These are phyloP conservation scores for Lipomyces kockii DNA, from an alignment of 805 yeast species.

Conservation along the genomic window DNA sequence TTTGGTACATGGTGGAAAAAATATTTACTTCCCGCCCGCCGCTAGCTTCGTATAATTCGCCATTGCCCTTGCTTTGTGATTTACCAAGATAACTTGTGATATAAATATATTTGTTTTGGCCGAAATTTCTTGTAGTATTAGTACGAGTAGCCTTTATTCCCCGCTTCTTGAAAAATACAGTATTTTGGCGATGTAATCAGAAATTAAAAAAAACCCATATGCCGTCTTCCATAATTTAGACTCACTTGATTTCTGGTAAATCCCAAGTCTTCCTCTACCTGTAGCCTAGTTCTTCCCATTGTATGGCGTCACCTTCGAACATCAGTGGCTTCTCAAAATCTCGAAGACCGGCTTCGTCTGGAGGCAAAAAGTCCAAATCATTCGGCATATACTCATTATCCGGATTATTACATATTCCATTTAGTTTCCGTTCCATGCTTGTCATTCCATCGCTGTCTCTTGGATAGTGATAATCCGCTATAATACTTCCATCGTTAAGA, in stretches of 20 bases:
- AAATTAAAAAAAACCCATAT: too few relatives aligned
- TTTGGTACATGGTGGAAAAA: constrained; percentile 33
- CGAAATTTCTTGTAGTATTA: not conserved
- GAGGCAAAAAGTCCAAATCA: not conserved
- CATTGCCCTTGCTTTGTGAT: not conserved
- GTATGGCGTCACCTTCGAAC: not conserved
- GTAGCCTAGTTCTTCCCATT: not conserved
- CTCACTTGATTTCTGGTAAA: not conserved
- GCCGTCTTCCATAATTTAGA: not conserved
- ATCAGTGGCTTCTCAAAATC: constrained; percentile 6
- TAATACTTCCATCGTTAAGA: constrained; percentile 7
- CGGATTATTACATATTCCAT: not conserved
- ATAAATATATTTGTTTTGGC: not conserved
- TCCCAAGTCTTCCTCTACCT: not conserved
- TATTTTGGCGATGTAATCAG: not conserved
- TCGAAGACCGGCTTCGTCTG: constrained; percentile 1
- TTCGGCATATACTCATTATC: not conserved
- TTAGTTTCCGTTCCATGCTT: constrained; percentile 15
- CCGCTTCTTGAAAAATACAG: not conserved
- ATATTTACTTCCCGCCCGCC: constrained; percentile 25
- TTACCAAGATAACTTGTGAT: too few relatives aligned
- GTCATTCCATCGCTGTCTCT: constrained; percentile 16
- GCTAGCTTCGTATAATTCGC: not conserved
- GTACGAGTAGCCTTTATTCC: not conserved
- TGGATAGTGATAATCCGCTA: constrained; percentile 20